Evolutionary conservation across 2,329 filamentous ascomycete species (phyloP).

Genomic region (Leptosphaerulina australis): DNA sequence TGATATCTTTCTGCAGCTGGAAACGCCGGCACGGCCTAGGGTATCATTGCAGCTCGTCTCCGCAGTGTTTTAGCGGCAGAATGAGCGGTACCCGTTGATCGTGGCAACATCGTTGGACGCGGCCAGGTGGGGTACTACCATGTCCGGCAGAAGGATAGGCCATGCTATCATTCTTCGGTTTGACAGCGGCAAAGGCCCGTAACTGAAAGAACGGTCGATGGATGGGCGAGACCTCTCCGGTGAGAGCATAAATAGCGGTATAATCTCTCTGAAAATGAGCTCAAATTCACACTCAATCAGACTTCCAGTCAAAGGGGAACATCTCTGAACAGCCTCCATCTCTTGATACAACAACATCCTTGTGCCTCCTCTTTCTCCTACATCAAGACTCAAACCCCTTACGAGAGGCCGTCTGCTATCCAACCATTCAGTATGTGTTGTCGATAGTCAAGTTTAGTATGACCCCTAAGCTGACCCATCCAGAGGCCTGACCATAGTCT

Average conservation of each 20-base stretch:
- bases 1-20: constrained; percentile 53
- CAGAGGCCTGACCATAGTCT: constrained; percentile 11
- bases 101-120: constrained; percentile 54
- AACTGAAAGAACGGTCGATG: constrained; percentile 33
- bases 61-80: constrained; percentile 52
- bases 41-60: constrained; percentile 53
- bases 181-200: constrained; percentile 41
- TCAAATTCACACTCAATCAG: constrained; percentile 36
- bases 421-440: constrained; percentile 44
- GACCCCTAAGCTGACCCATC: constrained; percentile 40
- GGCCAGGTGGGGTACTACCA: constrained; percentile 50
- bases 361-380: constrained; percentile 31
- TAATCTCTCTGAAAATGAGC: constrained; percentile 29
- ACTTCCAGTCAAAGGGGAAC: constrained; percentile 39
- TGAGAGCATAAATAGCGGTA: constrained; percentile 51
- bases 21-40: constrained; percentile 51
- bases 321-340: constrained; percentile 32
- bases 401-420: constrained; percentile 29
- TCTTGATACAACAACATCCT: constrained; percentile 39
- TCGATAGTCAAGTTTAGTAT: constrained; percentile 28
- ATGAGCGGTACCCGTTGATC: constrained; percentile 52
- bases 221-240: constrained; percentile 31
- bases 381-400: constrained; percentile 16
- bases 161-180: constrained; percentile 47
- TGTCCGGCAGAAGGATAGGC: constrained; percentile 46